Evolutionary conservation across 371 early-diverging fungal genomes (phyloP), one percentile per base, ranked within the genome.

Genomic region (Cladochytrium tenue): DNA sequence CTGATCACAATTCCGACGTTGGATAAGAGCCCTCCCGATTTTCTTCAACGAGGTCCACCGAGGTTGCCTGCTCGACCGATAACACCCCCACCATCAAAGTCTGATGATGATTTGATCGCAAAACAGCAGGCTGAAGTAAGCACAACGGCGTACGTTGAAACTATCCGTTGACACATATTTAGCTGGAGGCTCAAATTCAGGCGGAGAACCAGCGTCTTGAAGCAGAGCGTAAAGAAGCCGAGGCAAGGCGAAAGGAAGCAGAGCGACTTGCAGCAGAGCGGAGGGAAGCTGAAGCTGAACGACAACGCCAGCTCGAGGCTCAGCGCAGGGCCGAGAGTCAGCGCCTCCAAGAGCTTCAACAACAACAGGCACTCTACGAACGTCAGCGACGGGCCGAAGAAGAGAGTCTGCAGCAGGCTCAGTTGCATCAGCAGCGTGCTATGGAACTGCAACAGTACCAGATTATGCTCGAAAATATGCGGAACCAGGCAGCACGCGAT

Each of bases 1-100:
- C 83, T 98, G 58, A 94, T 96, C 72, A 86, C 86, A 50, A 92
- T 98, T 1, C 98, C 98, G 32, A 87, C 87, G 69, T 81, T 98
- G 51, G 87, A 92, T 0, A 87, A 86, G 53, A 76, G 71, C 30
- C 70, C 81, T n/a, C 77, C 79, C 31, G 71, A 76, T 57, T 76
- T 76, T 53, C 33, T 69, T 34, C 68, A 50, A 1, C 51, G 59
- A 26, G 72, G 59, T 17, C 70, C 71, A 2, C 66, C 68, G 17
- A 23, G 33, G 13, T 36, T 66, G 51, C 70, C 68, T 5, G 60
- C 60, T 10, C 60, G 69, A 2, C 61, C 60, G n/a, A 52, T 27
- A 3, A 57, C 68, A 26, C 71, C 69, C 5, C 56, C 66, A 2
- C 73, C 69, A 15, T 32, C 53, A n/a, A 56, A 69, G 58, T 56